Percentiles rank a stretch among this genome's conserved stretches.
These are phyloP conservation scores for Closterium sp. DNA, from an alignment of 139 green algal genomes.

Conservation along the genomic window DNA sequence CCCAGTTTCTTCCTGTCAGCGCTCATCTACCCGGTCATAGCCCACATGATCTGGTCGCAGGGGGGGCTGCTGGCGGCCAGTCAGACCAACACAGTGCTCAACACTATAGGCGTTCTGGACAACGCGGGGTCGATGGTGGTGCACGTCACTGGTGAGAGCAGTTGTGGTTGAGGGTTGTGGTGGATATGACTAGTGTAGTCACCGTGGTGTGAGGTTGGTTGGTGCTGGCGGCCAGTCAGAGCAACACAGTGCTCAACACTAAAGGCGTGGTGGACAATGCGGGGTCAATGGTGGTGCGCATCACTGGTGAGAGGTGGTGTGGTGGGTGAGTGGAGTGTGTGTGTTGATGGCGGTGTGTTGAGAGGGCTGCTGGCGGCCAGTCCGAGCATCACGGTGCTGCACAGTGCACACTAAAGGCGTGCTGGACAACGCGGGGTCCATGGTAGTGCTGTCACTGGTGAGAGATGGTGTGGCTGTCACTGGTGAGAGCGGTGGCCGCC, in stretches of 20 bases:
- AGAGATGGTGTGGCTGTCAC: no score
- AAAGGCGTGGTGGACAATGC: conserved; percentile 74
- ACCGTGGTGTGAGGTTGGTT: no score
- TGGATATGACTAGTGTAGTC: no score
- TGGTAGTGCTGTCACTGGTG: no score
- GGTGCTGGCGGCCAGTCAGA: conserved; percentile 10
- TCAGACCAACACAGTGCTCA: conserved; percentile 24
- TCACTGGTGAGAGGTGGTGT: conserved; percentile 27
- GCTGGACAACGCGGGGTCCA: no score
- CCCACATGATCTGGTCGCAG: conserved; percentile 66
- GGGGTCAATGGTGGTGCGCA: conserved; percentile 64
- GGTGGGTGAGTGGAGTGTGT: no score
- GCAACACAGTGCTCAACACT: conserved; percentile 18
- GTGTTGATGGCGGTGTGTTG: no score
- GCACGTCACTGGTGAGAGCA: conserved; percentile 51
- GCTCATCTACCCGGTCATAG: conserved; percentile 72
- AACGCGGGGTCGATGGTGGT: conserved; percentile 69
- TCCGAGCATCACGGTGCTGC: no score
- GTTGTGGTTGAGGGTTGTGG: not conserved
- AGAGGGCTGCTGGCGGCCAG: no score
- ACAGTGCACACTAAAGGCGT: no score
- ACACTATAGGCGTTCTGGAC: conserved; percentile 65
- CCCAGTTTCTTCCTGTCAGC: conserved; percentile 61
- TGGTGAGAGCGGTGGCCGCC: no score
- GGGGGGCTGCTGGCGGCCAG: conserved; percentile 64